These are phyloP conservation scores for Didymellaceae sp. DNA, from an alignment of 2,329 filamentous ascomycete species.

Conservation along the genomic window DNA sequence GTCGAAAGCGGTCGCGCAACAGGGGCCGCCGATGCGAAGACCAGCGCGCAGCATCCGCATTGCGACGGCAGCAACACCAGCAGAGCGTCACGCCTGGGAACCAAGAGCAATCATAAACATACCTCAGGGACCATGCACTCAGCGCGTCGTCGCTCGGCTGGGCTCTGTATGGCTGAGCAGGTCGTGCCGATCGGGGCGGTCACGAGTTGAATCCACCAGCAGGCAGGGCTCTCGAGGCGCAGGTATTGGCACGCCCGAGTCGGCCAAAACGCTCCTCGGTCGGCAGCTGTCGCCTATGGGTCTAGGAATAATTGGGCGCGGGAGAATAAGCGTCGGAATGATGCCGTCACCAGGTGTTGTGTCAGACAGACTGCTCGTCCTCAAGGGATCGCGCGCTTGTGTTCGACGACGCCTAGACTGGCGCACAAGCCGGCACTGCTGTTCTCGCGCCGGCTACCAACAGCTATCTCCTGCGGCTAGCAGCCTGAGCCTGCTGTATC, in stretches of 20 bases:
- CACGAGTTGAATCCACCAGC: conserved; percentile 16
- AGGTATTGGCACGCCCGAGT: conserved; percentile 45
- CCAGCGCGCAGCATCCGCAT: conserved; percentile 20
- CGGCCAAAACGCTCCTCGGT: conserved; percentile 20
- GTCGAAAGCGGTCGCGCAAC: conserved; percentile 36
- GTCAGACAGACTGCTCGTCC: conserved; percentile 21
- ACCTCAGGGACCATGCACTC: conserved; percentile 47
- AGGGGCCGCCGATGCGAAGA: conserved; percentile 31
- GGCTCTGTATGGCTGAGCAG: conserved; percentile 42
- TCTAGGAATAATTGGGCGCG: conserved; percentile 32
- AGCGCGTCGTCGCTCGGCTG: conserved; percentile 49
- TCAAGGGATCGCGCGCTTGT: conserved; percentile 21
- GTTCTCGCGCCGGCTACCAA: conserved; percentile 4
- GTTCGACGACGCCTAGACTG: conserved; percentile 27
- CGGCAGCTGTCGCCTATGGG: conserved; percentile 32
- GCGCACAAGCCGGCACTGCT: conserved; percentile 7
- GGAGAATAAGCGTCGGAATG: conserved; percentile 49
- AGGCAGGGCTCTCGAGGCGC: conserved; percentile 37
- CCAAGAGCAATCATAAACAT: conserved; percentile 32
- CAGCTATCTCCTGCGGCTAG: conserved; percentile 11
- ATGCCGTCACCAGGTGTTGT: conserved; percentile 41
- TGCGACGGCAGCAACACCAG: conserved; percentile 6
- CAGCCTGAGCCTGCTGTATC: neutral
- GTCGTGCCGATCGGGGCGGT: conserved; percentile 44
- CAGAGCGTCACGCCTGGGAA: conserved; percentile 7